Evolutionary conservation across 2,329 filamentous ascomycete species (phyloP), one percentile per base, ranked within the genome.

Genomic region (Madurella fahalii): DNA sequence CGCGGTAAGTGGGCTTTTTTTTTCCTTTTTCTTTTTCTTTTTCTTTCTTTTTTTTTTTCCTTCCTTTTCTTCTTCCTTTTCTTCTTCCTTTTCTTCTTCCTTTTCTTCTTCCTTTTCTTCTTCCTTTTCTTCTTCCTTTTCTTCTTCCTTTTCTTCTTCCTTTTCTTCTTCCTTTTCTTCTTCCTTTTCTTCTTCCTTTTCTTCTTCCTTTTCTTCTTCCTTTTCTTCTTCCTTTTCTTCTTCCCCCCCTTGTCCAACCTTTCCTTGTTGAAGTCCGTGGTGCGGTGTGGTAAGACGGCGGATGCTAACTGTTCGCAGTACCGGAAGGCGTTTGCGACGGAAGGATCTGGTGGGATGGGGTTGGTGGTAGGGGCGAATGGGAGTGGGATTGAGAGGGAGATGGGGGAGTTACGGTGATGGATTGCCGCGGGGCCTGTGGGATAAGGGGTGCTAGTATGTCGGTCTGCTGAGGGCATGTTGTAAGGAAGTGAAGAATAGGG

Each of bases 1-100:
- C 69, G 91, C 93, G 78, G 87, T 90, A 71, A 69, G 78, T 68
- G n/a, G n/a, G n/a, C 34, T 25, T 47, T 2, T 45, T 9, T 30
- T 25, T 31, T 17, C 40, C 41, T 12, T 46, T 25, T 9, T 18
- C 13, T 42, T 25, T 47, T 2, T 45, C 11, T 30, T 25, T 31
- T 17, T 41, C 41, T 12, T 46, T 25, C 12, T 18, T 40, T 11
- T 18, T 18, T 18, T 11, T 25, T 42, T 42, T 42, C 17, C 18
- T 15, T 5, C 17, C 18, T 42, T 17, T 42, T 20, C 18, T 42
- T 16, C n/a, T n/a, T n/a, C n/a, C n/a, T n/a, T n/a, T n/a, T n/a
- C n/a, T n/a, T n/a, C n/a, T n/a, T n/a, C n/a, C 40, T 12, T 34
- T 34, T 20, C 13, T 42, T 25, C 41, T 2, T 45, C 11, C 17